Evolutionary conservation across 257 asterid genomes (phyloP), one percentile per base, ranked within the genome.

Genomic region (Solanum gandarillasii): DNA sequence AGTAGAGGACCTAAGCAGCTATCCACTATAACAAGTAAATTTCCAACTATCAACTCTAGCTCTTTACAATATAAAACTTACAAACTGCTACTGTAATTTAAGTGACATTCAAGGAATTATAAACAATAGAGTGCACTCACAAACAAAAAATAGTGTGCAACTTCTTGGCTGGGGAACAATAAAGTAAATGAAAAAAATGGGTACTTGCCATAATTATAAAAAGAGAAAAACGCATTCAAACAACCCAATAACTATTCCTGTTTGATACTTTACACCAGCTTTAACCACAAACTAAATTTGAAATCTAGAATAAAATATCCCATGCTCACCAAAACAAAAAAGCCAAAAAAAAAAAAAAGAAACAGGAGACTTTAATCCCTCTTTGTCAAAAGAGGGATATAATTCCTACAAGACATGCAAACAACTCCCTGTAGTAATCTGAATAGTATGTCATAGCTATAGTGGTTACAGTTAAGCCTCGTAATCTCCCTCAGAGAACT

Each of bases 401-500:
- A 43, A 79, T 79, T 79, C 62, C 38, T 79, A 79, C 1, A 43
- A 16, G 67, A 23, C 85, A 81, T 81, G 70, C 70, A 48, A 76
- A 81, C 32, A 48, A 9, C 39, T 43, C 85, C 84, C 34, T 25
- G 34, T 18, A 82, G 70, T 82, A 48, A 82, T 29, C 41, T 82
- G 41, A 48, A 29, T 35, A 32, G 32, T 82, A 82, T 27, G 25
- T 29, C 70, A 31, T 10, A 29, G 14, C 39, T 31, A 9, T 21
- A 29, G 43, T 48, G 41, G 20, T 71, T 78, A 83, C 67, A 76
- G 76, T 90, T 89, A 96, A 85, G 95, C 99, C 85, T 92, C 90
- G 86, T 95, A 97, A 84, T 96, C 98, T 46, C 95, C 99, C 87
- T 95, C 92, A 1, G 93, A 90, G 78, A 96, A 97, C 94, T 91